phyloP scores from a whole-genome alignment of 2,329 filamentous ascomycete genomes.

The Cercospora zeina region DNA sequence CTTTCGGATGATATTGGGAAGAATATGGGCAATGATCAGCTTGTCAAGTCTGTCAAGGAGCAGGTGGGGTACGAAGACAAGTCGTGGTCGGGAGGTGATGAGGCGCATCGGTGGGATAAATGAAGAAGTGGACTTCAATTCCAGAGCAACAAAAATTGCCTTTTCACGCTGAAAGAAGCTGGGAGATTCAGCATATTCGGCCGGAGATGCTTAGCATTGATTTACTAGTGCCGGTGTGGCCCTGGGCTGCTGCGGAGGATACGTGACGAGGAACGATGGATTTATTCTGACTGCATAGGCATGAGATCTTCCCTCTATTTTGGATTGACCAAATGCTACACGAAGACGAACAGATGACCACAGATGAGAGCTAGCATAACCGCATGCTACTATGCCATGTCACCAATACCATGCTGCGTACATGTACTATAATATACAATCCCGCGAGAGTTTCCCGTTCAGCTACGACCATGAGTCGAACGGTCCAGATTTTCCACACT shows the following conservation, averaged over 20 bases:
- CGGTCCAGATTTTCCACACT: no score
- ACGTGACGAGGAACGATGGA: not conserved
- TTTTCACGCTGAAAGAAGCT: not conserved
- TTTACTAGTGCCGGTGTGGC: not conserved
- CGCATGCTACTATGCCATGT: not conserved
- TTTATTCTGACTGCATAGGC: not conserved
- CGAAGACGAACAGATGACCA: not conserved
- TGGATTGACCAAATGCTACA: not conserved
- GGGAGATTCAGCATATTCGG: not conserved
- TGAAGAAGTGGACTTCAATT: not conserved
- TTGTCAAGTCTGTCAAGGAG: conserved; percentile 79
- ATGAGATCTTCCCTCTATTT: not conserved
- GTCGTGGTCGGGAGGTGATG: conserved; percentile 79
- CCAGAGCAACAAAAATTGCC: not conserved
- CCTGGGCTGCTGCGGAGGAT: not conserved
- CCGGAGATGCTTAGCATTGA: not conserved
- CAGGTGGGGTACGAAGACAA: conserved; percentile 84
- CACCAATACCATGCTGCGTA: not conserved
- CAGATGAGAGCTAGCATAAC: not conserved
- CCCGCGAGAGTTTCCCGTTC: no score
- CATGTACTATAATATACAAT: not conserved
- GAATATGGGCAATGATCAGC: conserved; percentile 83
- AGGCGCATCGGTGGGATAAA: conserved; percentile 76
- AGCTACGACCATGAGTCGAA: no score
- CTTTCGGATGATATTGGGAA: conserved; percentile 86